Conservation (phyloP, 345 rosid species). For the Salix exigua region DNA sequence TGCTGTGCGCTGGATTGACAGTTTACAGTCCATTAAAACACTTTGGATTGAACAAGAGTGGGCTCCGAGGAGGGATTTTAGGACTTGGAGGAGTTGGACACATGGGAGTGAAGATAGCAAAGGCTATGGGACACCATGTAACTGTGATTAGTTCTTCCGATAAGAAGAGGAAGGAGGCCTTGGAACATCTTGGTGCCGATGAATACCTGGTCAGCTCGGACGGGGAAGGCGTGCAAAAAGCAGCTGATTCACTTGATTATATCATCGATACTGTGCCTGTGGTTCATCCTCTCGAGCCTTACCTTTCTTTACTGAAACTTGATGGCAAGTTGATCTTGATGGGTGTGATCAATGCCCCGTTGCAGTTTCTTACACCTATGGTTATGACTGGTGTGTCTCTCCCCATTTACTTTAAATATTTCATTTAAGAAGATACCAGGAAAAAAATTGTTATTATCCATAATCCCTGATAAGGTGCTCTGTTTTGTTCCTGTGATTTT, state of each 20-base stretch:
- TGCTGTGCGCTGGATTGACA: conserved; percentile 81
- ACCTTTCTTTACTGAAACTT: conserved; percentile 59
- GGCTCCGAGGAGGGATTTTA: conserved; percentile 73
- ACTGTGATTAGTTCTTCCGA: conserved; percentile 93
- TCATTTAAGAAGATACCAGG: neutral
- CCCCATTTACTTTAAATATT: neutral
- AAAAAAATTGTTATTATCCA: neutral
- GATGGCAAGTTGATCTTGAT: conserved; percentile 82
- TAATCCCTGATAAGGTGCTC: neutral
- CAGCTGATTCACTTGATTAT: conserved; percentile 76
- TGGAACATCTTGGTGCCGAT: conserved; percentile 87
- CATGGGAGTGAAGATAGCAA: conserved; percentile 94
- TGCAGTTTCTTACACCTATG: conserved; percentile 69
- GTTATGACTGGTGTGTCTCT: conserved; percentile 68
- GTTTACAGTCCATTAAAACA: conserved; percentile 85
- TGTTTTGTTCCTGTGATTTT: neutral
- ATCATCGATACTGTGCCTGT: conserved; percentile 87
- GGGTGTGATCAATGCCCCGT: conserved; percentile 72
- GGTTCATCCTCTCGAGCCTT: conserved; percentile 83
- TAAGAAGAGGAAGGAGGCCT: conserved; percentile 75
- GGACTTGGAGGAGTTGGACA: conserved; percentile 98
- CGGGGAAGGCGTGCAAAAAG: conserved; percentile 44
- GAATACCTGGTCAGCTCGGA: conserved; percentile 77
- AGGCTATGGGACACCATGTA: conserved; percentile 93
- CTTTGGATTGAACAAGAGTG: conserved; percentile 60